Evolutionary conservation across 2,329 filamentous ascomycete genomes (phyloP).

Genomic region (Bipolaris cookei): DNA sequence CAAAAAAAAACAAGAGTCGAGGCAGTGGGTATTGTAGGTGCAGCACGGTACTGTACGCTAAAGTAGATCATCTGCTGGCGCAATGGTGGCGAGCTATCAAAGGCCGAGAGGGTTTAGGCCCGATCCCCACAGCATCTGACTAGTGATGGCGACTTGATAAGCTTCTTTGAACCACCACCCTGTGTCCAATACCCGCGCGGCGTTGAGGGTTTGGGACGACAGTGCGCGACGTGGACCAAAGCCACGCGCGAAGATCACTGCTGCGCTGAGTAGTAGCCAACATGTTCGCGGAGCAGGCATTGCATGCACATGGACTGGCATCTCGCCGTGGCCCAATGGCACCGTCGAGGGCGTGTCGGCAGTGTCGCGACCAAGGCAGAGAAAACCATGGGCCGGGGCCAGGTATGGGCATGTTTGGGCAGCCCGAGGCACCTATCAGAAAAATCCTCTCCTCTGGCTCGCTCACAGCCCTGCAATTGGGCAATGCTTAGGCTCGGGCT

Average conservation of each 20-base stretch:
- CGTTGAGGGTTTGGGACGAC: slow-evolving; percentile 9
- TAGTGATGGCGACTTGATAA: slow-evolving; percentile 37
- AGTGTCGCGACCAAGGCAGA: slow-evolving; percentile 14
- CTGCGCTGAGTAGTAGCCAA: slow-evolving; percentile 28
- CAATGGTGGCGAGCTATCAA: slow-evolving; percentile 5
- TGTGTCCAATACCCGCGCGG: slow-evolving; percentile 25
- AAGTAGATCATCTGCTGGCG: neutral
- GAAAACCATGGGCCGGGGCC: slow-evolving; percentile 10
- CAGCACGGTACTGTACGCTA: too few species aligned
- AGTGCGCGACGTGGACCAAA: slow-evolving; percentile 13
- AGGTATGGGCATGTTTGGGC: too few species aligned
- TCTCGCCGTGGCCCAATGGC: slow-evolving; percentile 24
- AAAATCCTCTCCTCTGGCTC: slow-evolving; percentile 29
- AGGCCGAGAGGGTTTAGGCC: slow-evolving; percentile 16
- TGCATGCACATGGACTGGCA: slow-evolving; percentile 9
- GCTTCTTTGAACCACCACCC: slow-evolving; percentile 34
- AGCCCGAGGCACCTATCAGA: slow-evolving; percentile 37
- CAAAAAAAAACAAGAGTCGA: too few species aligned
- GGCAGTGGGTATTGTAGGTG: too few species aligned
- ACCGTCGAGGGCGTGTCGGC: slow-evolving; percentile 26
- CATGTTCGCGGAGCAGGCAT: slow-evolving; percentile 26
- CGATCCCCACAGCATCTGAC: slow-evolving; percentile 27
- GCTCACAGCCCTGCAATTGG: slow-evolving; percentile 32
- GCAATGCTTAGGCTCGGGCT: slow-evolving; percentile 23
- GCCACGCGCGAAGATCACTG: slow-evolving; percentile 19